Evolutionary conservation across 2,329 filamentous ascomycete genomes (phyloP), one percentile per base, ranked within the genome.

Genomic region (Stenocarpella maydis): DNA sequence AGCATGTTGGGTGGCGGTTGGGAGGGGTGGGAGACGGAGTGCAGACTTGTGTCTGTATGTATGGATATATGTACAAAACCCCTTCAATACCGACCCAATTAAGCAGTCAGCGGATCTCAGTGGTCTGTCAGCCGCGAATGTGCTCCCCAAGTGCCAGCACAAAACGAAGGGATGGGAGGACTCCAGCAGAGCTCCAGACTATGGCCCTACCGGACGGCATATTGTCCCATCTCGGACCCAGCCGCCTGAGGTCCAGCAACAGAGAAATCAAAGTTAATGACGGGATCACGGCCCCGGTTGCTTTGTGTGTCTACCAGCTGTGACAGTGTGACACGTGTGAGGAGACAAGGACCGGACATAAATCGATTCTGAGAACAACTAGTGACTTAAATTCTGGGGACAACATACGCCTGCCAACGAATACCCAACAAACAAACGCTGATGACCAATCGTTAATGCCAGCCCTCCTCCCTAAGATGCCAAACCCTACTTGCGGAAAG

Each of bases 1-100:
- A 2, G 24, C 10, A 26, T 31, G 43, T 37, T 9, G 28, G 19
- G 12, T 6, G n/a, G 43, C 17, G 10, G 19, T 5, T 1, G 21
- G 8, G 87, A 90, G 26, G 90, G 93, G 75, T 87, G 93, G 83
- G 75, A 78, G 65, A 67, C 28, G 8, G 45, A 53, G 43, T 45
- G 49, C 37, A 50, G 28, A 37, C 34, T 7, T 37, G 10, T 37
- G 34, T 37, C 34, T 37, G 31, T 34, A 65, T 41, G 26, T 65
- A 41, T 65, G 54, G 39, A 15, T 58, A 52, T 53, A 68, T 39
- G 58, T 49, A 63, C 43, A 61, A 61, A 45, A 61, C 45, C 49
- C 47, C 8, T n/a, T 24, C 41, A 58, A 69, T 52, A 54, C 66
- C 54, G 58, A 10, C 15, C n/a, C 58, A 37, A 26, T 9, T 64